Conservation (phyloP, 495 filamentous ascomycete species). For the Talaromyces liani region DNA sequence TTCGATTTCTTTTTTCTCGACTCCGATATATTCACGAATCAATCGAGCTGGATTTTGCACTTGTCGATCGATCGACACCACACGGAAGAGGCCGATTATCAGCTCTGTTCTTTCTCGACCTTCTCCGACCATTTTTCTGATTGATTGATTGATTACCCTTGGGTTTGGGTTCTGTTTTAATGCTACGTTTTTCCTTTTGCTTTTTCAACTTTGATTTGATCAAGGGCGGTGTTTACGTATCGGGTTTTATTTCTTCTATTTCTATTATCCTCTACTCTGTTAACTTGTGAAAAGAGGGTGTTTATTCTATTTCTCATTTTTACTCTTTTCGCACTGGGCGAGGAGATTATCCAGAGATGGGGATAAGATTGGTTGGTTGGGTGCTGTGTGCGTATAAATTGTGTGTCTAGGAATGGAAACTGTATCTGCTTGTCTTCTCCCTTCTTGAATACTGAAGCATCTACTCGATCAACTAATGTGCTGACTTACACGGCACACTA, state of each 20-base stretch:
- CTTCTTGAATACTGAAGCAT: too few species aligned
- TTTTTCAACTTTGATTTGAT: background rate
- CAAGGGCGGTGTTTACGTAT: background rate
- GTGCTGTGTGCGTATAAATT: background rate
- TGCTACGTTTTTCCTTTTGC: background rate
- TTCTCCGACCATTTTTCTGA: background rate
- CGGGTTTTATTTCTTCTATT: background rate
- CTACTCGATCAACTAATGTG: too few species aligned
- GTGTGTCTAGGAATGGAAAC: background rate
- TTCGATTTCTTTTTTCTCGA: background rate
- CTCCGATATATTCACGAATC: background rate
- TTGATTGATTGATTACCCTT: background rate
- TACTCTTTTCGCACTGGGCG: background rate
- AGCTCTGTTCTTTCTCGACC: constrained; percentile 3
- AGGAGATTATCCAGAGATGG: background rate
- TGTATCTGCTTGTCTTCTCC: background rate
- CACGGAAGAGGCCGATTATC: background rate
- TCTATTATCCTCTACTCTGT: background rate
- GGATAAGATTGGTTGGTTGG: background rate
- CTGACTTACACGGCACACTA: background rate
- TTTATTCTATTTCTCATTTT: background rate
- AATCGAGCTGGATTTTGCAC: background rate
- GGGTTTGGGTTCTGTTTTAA: constrained; percentile 2
- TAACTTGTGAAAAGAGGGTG: background rate
- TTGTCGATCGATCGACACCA: background rate